A percentile compares a stretch with the other conserved stretches of the same genome.
Conservation (phyloP, 352 stramenopile genomes). For the Phytophthora ramorum region DNA sequence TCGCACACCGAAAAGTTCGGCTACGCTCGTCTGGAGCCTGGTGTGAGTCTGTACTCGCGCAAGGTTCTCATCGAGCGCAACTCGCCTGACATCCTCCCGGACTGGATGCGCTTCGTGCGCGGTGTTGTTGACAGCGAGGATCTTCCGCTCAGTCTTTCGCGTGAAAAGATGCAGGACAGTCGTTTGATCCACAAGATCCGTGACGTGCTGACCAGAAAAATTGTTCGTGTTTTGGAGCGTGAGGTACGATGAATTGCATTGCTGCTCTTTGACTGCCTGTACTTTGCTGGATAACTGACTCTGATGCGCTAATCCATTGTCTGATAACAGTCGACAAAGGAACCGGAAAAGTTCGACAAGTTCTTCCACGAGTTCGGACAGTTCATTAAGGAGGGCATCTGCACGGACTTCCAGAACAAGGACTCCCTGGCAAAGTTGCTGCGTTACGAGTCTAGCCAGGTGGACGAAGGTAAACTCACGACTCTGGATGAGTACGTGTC, state of each 20-base stretch:
- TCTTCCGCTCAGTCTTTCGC: conserved; percentile 98
- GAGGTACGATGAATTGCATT: conserved; percentile 41
- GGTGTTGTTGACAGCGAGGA: conserved; percentile 97
- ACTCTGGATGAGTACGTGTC: conserved; percentile 99
- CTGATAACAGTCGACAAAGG: conserved; percentile 86
- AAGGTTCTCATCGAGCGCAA: conserved; percentile 99
- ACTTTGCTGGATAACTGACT: conserved; percentile 5
- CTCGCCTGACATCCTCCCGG: conserved; percentile 96
- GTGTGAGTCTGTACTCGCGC: conserved; percentile 98
- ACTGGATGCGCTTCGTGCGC: conserved; percentile 96
- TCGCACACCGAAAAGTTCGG: conserved; percentile 98
- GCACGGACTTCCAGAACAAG: conserved; percentile 93
- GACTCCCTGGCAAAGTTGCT: conserved; percentile 97
- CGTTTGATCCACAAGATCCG: conserved; percentile 96
- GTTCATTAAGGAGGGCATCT: conserved; percentile 99
- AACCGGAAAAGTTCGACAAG: conserved; percentile 96
- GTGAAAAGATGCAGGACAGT: conserved; percentile 99
- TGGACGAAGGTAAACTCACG: conserved; percentile 91
- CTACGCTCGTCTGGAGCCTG: conserved; percentile 94
- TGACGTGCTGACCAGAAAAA: conserved; percentile 94
- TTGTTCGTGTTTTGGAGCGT: conserved; percentile 91
- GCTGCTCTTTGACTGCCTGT: background rate
- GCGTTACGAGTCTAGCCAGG: conserved; percentile 97
- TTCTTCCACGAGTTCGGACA: conserved; percentile 98
- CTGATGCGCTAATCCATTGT: background rate